Evolutionary conservation across 1,139 yeast genomes (phyloP), one percentile per base, ranked within the genome.

Genomic region (Saccharomyces hybrid): DNA sequence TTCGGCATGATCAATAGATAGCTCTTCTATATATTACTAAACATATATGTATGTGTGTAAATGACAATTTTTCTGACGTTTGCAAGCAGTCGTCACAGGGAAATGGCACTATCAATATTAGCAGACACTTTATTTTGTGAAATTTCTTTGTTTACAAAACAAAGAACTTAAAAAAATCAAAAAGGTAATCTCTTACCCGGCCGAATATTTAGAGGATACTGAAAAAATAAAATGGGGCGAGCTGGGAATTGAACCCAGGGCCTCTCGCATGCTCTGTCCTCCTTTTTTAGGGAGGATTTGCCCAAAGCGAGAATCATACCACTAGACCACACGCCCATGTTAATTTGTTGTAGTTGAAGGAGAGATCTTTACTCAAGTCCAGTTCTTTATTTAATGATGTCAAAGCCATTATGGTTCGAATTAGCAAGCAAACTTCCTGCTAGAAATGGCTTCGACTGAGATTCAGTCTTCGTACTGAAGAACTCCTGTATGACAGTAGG

Each of bases 181-280:
- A 38, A 14, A 38, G 19, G 14, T 16, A 38, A 19, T 19, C 23
- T 19, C 42, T 23, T 23, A 16, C 11, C 42, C 42, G 23, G 13
- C 4, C 6, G 14, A 4, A 13, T 3, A 11, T 32, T 13, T n/a
- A 14, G 5, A 29, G n/a, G 5, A 2, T 52, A 54, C 23, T 19
- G 23, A 19, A 19, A 19, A 48, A 54, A 57, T 25, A 25, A 31
- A 19, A 49, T 48, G 66, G 66, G 66, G 66, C 66, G 64, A 61
- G 64, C 66, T 61, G 66, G 66, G 66, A 63, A 63, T 63, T 63
- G 66, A 63, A 19, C 19, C 19, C 19, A 19, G 19, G 19, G 19
- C 19, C 19, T 19, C 19, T 19, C 19, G 19, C 19, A 50, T 50
- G 52, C 52, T 50, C 14, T 50, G 44, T 26, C 34, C 49, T 46